phyloP scores from a whole-genome alignment of 176 grass and related monocot genomes.

The Triticum dicoccoides region DNA sequence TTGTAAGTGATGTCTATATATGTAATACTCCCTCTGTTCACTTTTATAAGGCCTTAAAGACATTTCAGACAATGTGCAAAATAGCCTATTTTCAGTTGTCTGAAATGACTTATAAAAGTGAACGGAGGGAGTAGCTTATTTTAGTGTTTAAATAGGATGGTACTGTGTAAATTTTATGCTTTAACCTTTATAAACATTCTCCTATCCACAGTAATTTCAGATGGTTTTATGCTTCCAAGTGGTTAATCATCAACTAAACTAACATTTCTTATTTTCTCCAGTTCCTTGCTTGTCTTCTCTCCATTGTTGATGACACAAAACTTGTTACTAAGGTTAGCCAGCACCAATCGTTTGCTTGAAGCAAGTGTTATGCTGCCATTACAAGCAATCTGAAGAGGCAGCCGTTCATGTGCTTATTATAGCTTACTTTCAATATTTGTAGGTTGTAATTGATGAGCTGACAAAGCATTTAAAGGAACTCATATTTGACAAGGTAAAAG shows the following conservation, averaged over 20 bases:
- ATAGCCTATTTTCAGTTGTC: no score
- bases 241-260: slow-evolving; percentile 23
- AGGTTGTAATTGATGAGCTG: slow-evolving; percentile 74
- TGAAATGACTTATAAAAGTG: no score
- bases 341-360: not conserved
- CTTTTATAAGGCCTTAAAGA: no score
- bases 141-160: not conserved
- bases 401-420: not conserved
- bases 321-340: slow-evolving; percentile 72
- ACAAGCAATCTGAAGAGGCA: not conserved
- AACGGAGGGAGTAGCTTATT: not conserved
- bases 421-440: slow-evolving; percentile 32
- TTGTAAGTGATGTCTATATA: slow-evolving; percentile 61
- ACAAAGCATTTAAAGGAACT: slow-evolving; percentile 62
- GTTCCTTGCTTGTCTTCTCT: slow-evolving; percentile 76
- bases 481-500: slow-evolving; percentile 74
- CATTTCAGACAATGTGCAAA: no score
- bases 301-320: slow-evolving; percentile 92
- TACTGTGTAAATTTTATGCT: not conserved
- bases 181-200: not conserved
- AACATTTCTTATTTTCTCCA: slow-evolving; percentile 40
- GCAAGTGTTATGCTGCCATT: not conserved
- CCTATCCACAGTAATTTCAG: not conserved
- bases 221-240: not conserved
- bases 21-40: not conserved